Base-by-base conservation (phyloP, 352 stramenopile genomes). In the Phytophthora hybrid region DNA sequence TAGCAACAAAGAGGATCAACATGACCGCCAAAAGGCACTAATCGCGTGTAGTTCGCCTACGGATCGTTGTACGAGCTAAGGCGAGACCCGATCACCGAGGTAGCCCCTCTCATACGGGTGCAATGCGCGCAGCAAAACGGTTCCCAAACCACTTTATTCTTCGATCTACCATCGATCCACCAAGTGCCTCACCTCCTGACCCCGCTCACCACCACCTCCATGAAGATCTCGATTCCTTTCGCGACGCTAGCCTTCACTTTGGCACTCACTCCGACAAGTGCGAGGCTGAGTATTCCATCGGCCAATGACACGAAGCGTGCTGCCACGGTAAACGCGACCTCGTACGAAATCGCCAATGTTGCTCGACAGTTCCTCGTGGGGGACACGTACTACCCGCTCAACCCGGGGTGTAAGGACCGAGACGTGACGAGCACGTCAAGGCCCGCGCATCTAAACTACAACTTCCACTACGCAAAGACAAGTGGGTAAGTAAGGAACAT, bases 311-410 rank as follows among this genome's bases (percentile, higher is more conserved):
- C 61, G 13, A 23, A 26, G 1, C 65, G 65, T n/a, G 47, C 41
- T 54, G 55, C 54, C n/a, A 67, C 37, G 7, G 60, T 73, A 2
- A 73, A 70, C 34, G 59, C 52, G 1, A 77, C 70, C 29, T 77
- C 70, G 3, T 66, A 66, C 59, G 37, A 69, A n/a, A 73, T 77
- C 46, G 49, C 70, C 59, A 77, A 77, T n/a, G 70, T 77, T 7
- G 51, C 49, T 3, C 70, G 70, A 16, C 31, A 73, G 44, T 73
- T 73, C 59, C 58, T 69, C 16, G 60, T 78, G 18, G 71, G 71
- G 19, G 59, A 64, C 55, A 74, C 59, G 18, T 68, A 71, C 56
- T 78, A 68, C 66, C 65, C 71, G 26, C 56, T 78, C n/a, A 74
- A 78, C 31, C 59, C 54, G 4, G 71, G n/a, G n/a, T n/a, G n/a